Evolutionary conservation across 176 grass and related monocot genomes (phyloP).

Genomic region (barley (Hordeum vulgare)): DNA sequence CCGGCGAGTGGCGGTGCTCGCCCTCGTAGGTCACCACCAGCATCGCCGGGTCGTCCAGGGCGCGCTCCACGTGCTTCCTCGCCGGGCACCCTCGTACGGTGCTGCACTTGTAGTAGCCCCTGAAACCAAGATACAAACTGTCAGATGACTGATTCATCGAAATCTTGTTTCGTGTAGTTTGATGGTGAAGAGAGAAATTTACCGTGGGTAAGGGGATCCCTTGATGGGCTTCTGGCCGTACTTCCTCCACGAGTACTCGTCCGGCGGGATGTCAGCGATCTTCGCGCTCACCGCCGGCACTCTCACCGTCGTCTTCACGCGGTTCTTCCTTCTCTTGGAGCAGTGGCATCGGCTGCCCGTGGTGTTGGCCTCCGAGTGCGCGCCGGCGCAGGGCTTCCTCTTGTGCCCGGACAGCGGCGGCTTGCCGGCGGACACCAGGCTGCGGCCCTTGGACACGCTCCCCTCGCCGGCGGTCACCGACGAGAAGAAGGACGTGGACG

Average conservation of each 20-base stretch:
- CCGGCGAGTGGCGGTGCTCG: conserved; percentile 72
- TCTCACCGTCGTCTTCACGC: conserved; percentile 65
- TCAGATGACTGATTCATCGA: background rate
- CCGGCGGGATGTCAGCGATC: conserved; percentile 86
- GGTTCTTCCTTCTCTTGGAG: conserved; percentile 83
- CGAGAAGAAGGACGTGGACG: conserved; percentile 80
- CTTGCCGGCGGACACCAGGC: conserved; percentile 60
- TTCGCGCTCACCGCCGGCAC: conserved; percentile 85
- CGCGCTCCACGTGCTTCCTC: conserved; percentile 93
- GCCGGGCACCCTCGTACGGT: conserved; percentile 72
- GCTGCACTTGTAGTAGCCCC: conserved; percentile 99
- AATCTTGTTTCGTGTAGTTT: background rate
- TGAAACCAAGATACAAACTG: background rate
- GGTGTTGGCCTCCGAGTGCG: conserved; percentile 50
- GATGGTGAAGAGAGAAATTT: background rate
- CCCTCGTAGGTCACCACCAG: conserved; percentile 95
- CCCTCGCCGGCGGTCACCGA: conserved; percentile 83
- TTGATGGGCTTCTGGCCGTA: conserved; percentile 99
- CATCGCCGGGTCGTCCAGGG: conserved; percentile 85
- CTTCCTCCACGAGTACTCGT: conserved; percentile 97
- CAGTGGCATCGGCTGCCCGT: conserved; percentile 72
- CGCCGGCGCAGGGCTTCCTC: conserved; percentile 58
- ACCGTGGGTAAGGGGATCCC: conserved; percentile 88
- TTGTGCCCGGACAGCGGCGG: conserved; percentile 57
- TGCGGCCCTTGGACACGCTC: conserved; percentile 74